Evolutionary conservation across 305 asterid species (phyloP).

Genomic region (Fraxinus nigra): DNA sequence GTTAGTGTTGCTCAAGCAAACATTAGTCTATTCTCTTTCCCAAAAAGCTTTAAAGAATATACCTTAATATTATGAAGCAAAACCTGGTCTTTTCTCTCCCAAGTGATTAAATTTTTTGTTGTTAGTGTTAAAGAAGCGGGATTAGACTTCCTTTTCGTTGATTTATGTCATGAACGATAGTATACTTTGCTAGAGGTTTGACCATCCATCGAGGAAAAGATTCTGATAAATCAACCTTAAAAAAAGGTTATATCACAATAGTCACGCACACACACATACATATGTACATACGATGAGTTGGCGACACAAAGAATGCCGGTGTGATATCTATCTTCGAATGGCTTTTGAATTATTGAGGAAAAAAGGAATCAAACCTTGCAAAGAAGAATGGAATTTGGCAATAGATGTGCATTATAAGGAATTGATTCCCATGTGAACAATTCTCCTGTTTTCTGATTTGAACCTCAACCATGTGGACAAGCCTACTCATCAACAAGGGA

Average conservation of each 20-base stretch:
- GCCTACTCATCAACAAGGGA: constrained; percentile 26
- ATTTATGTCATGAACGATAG: too few species aligned
- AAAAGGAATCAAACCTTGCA: constrained; percentile 24
- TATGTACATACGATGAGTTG: neutral
- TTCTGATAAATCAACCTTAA: neutral
- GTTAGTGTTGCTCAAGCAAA: neutral
- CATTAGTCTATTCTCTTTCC: neutral
- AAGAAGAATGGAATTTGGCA: constrained; percentile 36
- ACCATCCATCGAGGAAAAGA: neutral
- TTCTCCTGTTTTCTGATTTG: constrained; percentile 10
- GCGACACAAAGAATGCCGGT: constrained; percentile 16
- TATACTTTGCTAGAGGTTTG: neutral
- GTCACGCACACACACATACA: neutral
- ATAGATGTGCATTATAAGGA: constrained; percentile 34
- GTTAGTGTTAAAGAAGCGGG: neutral
- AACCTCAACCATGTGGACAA: constrained; percentile 36
- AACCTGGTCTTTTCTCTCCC: neutral
- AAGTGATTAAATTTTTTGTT: neutral
- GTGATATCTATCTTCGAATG: constrained; percentile 20
- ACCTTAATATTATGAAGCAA: neutral
- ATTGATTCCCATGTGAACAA: constrained; percentile 37
- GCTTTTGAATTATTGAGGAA: constrained; percentile 33
- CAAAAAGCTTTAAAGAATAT: neutral
- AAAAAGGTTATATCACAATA: neutral
- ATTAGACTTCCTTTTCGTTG: neutral